Conservation (phyloP, 2,329 filamentous ascomycete genomes). For the Paecilomyces formosus region DNA sequence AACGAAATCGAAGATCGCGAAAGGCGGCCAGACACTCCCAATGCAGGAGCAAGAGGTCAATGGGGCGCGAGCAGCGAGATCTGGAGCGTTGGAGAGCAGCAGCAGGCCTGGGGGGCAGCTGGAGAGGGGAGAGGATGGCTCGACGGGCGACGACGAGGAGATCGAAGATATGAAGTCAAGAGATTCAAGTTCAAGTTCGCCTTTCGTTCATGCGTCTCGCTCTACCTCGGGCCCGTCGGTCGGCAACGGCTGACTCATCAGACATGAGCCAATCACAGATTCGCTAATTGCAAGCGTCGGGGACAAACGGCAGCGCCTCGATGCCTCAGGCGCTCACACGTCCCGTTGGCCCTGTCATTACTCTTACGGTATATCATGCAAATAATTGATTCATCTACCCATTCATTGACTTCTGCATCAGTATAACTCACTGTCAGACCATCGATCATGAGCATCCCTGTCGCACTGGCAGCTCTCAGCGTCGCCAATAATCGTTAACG, state of each 20-base stretch:
- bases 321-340: background rate
- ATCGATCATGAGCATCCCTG: background rate
- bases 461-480: background rate
- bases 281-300: slow-evolving; percentile 31
- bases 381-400: too few relatives aligned
- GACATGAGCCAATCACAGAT: slow-evolving; percentile 18
- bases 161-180: slow-evolving; percentile 8
- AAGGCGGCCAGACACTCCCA: slow-evolving; percentile 3
- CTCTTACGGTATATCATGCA: too few relatives aligned
- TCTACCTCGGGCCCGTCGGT: slow-evolving; percentile 30
- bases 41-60: slow-evolving; percentile 1
- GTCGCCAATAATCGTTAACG: background rate
- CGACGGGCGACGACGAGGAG: slow-evolving; percentile 11
- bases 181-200: slow-evolving; percentile 9
- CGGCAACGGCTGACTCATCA: slow-evolving; percentile 26
- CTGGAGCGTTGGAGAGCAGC: slow-evolving; percentile 7
- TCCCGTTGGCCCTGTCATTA: background rate
- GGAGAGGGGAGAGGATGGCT: slow-evolving; percentile 1
- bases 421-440: too few relatives aligned
- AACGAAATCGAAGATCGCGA: slow-evolving; percentile 3
- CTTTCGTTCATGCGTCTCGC: slow-evolving; percentile 14
- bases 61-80: slow-evolving; percentile 1
- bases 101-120: background rate
- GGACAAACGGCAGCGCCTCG: slow-evolving; percentile 23
- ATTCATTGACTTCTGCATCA: too few relatives aligned